Evolutionary conservation across 2,329 filamentous ascomycete species (phyloP).

Genomic region (Zymoseptoria tritici): DNA sequence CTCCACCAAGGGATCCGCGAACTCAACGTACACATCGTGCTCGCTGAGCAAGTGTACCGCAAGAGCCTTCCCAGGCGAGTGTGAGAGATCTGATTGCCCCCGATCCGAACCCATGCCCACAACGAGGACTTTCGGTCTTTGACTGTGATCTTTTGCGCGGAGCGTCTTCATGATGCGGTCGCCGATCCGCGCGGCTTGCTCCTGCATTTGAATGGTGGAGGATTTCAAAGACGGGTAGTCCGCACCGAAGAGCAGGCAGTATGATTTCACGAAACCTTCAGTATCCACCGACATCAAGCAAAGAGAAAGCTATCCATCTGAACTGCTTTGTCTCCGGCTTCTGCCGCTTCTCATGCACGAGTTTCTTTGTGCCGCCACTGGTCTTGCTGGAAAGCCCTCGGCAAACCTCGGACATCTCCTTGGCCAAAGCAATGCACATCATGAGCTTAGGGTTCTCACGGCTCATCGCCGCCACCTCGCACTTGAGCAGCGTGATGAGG

Average conservation of each 20-base stretch:
- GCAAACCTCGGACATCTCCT: neutral
- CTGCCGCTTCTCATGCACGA: neutral
- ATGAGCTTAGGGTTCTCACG: too few species aligned
- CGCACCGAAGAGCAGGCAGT: constrained; percentile 42
- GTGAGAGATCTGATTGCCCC: constrained; percentile 4
- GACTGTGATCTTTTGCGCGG: too few species aligned
- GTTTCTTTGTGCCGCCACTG: neutral
- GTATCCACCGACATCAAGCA: constrained; percentile 48
- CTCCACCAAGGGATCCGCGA: constrained; percentile 5
- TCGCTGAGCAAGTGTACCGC: constrained; percentile 3
- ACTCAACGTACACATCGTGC: constrained; percentile 5
- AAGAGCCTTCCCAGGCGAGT: constrained; percentile 5
- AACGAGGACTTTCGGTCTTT: constrained; percentile 1
- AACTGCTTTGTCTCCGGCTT: constrained; percentile 30
- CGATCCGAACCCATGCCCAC: constrained; percentile 6
- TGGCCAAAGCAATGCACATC: too few species aligned
- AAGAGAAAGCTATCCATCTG: constrained; percentile 46
- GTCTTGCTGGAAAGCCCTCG: neutral
- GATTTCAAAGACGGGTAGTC: constrained; percentile 41
- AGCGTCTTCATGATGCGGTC: constrained; percentile 28
- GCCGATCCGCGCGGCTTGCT: constrained; percentile 37
- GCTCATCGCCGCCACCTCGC: too few species aligned
- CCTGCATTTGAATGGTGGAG: constrained; percentile 40
- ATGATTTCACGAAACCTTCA: constrained; percentile 53
- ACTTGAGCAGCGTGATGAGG: too few species aligned